Base-by-base conservation (phyloP, 192 early-diverging fungal species). In the Globomyces pollinis-pini region DNA sequence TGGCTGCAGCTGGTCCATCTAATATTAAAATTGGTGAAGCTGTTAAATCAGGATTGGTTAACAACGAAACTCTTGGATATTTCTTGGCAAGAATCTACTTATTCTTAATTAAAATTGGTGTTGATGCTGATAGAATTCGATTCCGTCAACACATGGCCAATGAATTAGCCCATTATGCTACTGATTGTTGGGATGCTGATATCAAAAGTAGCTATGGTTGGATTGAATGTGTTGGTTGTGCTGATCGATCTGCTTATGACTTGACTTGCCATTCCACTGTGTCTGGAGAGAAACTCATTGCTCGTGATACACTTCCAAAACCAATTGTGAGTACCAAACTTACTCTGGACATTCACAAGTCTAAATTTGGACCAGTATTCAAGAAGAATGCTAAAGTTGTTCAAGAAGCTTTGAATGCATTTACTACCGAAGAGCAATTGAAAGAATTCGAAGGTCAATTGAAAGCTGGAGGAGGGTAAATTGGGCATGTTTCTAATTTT, bases 131-230 rank as follows among this genome's bases (percentile, higher is more conserved):
- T 26, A 80, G 85, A 24, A 72, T 99, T 39, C 86, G 94, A 43
- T 94, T 99, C 86, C 85, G 96, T 64, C 94, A 99, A 73, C 96
- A 99, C 73, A 92, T 99, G 89, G 68, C 78, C 36, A 99, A 99
- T 77, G 96, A 99, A 77, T 98, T 99, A 94, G 96, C 96, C 16
- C 96, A 99, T 78, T 99, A 99, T 67, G 94, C 96, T 11, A 87
- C 86, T 71, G 94, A 74, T 45, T 76, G 74, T 62, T 99, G 94
- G 94, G 96, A 99, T 71, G 94, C 96, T 36, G 96, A 99, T 73
- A 98, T 98, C 67, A 71, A 87, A 60, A 90, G 76, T 61, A 88
- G 85, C 56, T 90, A 91, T 71, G 96, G 96, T 49, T 99, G 96
- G 96, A 92, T 96, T 71, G 96, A 99, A 73, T 95, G 93, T 63